phyloP scores from a whole-genome alignment of 1,284 basidiomycete genomes.

The Grifola frondosa region DNA sequence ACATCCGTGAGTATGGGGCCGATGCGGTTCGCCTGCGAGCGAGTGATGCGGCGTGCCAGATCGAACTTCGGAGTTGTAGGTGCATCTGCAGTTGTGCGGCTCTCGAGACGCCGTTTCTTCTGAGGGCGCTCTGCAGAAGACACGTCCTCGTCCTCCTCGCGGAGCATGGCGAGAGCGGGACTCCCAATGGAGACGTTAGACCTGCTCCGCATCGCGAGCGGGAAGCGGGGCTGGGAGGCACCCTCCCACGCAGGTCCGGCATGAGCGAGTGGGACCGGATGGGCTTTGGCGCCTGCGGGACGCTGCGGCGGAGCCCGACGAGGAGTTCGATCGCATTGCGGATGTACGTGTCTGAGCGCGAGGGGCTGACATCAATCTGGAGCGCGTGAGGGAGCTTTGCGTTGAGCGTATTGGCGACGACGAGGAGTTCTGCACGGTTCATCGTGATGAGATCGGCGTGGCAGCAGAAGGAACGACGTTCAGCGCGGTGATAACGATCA shows the following conservation, averaged over 20 bases:
- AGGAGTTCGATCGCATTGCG: constrained; percentile 50
- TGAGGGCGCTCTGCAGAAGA: constrained; percentile 9
- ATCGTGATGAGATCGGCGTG: constrained; percentile 61
- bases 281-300: constrained; percentile 11
- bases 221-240: constrained; percentile 16
- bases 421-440: constrained; percentile 44
- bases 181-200: constrained; percentile 8
- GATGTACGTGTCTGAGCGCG: constrained; percentile 37
- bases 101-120: constrained; percentile 24
- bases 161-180: constrained; percentile 15
- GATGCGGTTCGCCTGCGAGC: constrained; percentile 21
- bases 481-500: constrained; percentile 56
- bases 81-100: not conserved
- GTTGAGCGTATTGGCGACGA: constrained; percentile 48
- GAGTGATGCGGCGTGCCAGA: constrained; percentile 16
- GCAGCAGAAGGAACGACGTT: constrained; percentile 53
- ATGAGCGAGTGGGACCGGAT: constrained; percentile 7
- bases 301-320: constrained; percentile 44
- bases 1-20: constrained; percentile 10
- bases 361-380: constrained; percentile 40
- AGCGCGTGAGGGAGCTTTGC: constrained; percentile 45
- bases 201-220: constrained; percentile 16
- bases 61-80: constrained; percentile 3
- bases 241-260: no score
- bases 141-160: constrained; percentile 16